A percentile compares a stretch with the other conserved stretches of the same genome.
These are phyloP conservation scores for Fragaria ananassa DNA, from an alignment of 306 rosid species.

Conservation along the genomic window DNA sequence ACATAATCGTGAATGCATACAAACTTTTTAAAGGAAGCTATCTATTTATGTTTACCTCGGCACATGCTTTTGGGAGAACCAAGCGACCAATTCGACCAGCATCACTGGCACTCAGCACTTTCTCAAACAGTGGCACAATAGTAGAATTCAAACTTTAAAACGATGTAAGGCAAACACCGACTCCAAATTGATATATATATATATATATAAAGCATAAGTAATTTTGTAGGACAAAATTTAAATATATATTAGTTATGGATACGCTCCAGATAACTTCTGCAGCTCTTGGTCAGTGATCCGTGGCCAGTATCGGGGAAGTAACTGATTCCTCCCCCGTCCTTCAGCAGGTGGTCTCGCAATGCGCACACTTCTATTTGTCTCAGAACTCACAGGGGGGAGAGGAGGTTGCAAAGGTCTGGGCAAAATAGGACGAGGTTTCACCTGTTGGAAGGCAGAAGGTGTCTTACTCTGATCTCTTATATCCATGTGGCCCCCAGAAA, in stretches of 20 bases:
- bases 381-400: slow-evolving; percentile 35
- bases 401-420: slow-evolving; percentile 62
- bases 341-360: slow-evolving; percentile 92
- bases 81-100: slow-evolving; percentile 99
- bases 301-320: slow-evolving; percentile 99
- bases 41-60: slow-evolving; percentile 62
- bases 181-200: slow-evolving; percentile 5
- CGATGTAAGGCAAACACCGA: slow-evolving; percentile 50
- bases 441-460: slow-evolving; percentile 57
- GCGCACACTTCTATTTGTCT: slow-evolving; percentile 56
- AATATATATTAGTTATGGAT: slow-evolving; percentile 42
- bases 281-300: slow-evolving; percentile 94
- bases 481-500: slow-evolving; percentile 48
- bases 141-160: slow-evolving; percentile 80
- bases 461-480: slow-evolving; percentile 56
- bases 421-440: slow-evolving; percentile 64
- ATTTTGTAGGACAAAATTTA: not conserved
- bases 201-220: not conserved
- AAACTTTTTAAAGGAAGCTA: slow-evolving; percentile 16
- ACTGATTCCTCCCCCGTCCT: slow-evolving; percentile 87
- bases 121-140: slow-evolving; percentile 92
- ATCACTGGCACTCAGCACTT: slow-evolving; percentile 95
- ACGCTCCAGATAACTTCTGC: slow-evolving; percentile 91
- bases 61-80: slow-evolving; percentile 99
- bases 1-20: slow-evolving; percentile 7